phyloP scores from a whole-genome alignment of 1,284 basidiomycete species.

The Fomitopsis betulina region DNA sequence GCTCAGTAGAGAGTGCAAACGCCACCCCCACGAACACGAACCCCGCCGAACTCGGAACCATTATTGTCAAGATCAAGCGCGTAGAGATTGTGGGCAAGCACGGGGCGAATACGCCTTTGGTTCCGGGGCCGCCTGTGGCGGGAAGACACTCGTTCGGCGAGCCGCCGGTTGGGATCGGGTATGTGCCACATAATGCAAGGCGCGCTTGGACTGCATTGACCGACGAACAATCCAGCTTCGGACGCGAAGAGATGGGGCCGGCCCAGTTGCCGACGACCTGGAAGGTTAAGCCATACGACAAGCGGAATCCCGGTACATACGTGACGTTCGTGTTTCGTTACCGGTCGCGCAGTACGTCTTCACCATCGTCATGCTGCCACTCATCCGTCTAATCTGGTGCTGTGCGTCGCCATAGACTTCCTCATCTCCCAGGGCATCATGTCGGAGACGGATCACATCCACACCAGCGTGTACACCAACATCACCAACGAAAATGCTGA shows the following conservation, averaged over 20 bases:
- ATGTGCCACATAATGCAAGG: background rate
- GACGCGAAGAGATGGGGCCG: constrained; percentile 32
- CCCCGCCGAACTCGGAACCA: constrained; percentile 42
- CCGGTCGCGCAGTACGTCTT: constrained; percentile 39
- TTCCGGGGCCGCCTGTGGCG: constrained; percentile 14
- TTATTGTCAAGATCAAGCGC: constrained; percentile 52
- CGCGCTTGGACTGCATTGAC: background rate
- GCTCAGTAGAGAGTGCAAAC: background rate
- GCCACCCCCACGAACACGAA: background rate
- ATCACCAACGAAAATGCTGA: background rate
- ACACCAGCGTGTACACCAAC: background rate
- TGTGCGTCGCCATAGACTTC: constrained; percentile 16
- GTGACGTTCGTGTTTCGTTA: constrained; percentile 61
- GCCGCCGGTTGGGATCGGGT: constrained; percentile 13
- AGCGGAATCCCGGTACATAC: constrained; percentile 34
- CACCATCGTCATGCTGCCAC: background rate
- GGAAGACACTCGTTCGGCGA: constrained; percentile 17
- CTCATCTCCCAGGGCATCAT: constrained; percentile 24
- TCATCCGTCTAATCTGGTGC: background rate
- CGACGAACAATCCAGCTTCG: constrained; percentile 33
- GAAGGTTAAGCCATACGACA: constrained; percentile 42
- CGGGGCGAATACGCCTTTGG: constrained; percentile 14
- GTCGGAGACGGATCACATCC: background rate
- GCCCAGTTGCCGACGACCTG: constrained; percentile 45
- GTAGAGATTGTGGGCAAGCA: constrained; percentile 30